Conservation (phyloP, 2,329 filamentous ascomycete genomes). For the Thelonectria blattea region DNA sequence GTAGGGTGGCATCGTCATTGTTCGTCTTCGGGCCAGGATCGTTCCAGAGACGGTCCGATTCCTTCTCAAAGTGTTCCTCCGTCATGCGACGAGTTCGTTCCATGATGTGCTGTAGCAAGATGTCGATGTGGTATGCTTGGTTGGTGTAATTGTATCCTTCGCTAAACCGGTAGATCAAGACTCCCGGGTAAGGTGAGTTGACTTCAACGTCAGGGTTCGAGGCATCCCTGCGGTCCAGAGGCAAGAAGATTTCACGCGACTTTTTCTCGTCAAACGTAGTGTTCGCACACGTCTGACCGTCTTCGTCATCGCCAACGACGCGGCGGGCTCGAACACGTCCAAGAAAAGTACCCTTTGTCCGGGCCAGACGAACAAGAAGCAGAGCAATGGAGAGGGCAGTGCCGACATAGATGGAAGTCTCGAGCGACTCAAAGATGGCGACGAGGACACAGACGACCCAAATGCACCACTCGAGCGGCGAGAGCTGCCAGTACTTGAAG, state of each 20-base stretch:
- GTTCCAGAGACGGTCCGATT: slow-evolving; percentile 61
- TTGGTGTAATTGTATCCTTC: slow-evolving; percentile 62
- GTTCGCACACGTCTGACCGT: neutral
- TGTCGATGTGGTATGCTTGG: slow-evolving; percentile 54
- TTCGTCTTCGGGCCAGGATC: slow-evolving; percentile 51
- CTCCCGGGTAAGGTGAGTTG: slow-evolving; percentile 52
- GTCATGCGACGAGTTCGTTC: slow-evolving; percentile 49
- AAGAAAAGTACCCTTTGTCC: slow-evolving; percentile 55
- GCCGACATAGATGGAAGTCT: slow-evolving; percentile 58
- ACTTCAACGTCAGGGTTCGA: slow-evolving; percentile 53
- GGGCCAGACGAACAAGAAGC: slow-evolving; percentile 53
- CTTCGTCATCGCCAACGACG: slow-evolving; percentile 7
- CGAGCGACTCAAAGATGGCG: slow-evolving; percentile 57
- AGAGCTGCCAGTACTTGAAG: slow-evolving; percentile 79
- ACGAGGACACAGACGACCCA: slow-evolving; percentile 75
- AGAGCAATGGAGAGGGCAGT: slow-evolving; percentile 50
- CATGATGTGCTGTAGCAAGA: slow-evolving; percentile 48
- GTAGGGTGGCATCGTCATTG: slow-evolving; percentile 43
- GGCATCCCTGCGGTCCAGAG: slow-evolving; percentile 48
- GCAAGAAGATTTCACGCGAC: slow-evolving; percentile 48
- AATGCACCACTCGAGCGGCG: slow-evolving; percentile 74
- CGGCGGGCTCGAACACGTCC: slow-evolving; percentile 43
- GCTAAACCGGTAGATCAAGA: slow-evolving; percentile 59
- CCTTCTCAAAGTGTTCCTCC: slow-evolving; percentile 44
- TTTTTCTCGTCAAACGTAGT: slow-evolving; percentile 10